These are phyloP conservation scores for Mycena rebaudengoi DNA, from an alignment of 768 basidiomycete species.

Conservation along the genomic window DNA sequence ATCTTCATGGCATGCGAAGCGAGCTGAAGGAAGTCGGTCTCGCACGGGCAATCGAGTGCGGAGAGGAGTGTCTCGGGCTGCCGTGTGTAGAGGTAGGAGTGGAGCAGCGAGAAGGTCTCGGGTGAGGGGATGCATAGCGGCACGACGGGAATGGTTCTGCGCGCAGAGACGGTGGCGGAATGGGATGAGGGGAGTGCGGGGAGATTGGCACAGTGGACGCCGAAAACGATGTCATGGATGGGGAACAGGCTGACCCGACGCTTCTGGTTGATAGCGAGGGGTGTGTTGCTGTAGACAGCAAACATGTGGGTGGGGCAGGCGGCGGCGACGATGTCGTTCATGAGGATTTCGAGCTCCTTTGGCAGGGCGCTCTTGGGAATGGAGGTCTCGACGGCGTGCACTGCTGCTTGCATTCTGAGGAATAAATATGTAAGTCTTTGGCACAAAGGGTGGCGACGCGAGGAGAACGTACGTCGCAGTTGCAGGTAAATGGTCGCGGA, in stretches of 20 bases:
- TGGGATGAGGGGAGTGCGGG: constrained; percentile 40
- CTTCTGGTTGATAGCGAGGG: constrained; percentile 26
- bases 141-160: constrained; percentile 52
- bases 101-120: constrained; percentile 57
- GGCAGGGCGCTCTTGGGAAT: constrained; percentile 12
- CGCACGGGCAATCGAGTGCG: constrained; percentile 48
- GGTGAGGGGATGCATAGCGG: constrained; percentile 61
- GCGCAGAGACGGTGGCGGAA: neutral
- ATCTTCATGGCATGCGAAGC: constrained; percentile 18
- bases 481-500: constrained; percentile 26
- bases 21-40: constrained; percentile 20
- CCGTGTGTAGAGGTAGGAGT: constrained; percentile 60
- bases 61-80: constrained; percentile 47
- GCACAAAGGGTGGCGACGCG: neutral
- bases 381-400: constrained; percentile 4
- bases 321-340: constrained; percentile 28
- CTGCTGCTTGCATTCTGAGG: constrained; percentile 27
- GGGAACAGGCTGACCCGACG: constrained; percentile 47
- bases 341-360: constrained; percentile 34
- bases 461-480: constrained; percentile 22
- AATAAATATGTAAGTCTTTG: constrained; percentile 5
- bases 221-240: constrained; percentile 53
- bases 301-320: constrained; percentile 44
- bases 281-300: constrained; percentile 46
- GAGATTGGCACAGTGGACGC: constrained; percentile 48